phyloP scores from a whole-genome alignment of 495 filamentous ascomycete species.

The Podospora tetraspora region DNA sequence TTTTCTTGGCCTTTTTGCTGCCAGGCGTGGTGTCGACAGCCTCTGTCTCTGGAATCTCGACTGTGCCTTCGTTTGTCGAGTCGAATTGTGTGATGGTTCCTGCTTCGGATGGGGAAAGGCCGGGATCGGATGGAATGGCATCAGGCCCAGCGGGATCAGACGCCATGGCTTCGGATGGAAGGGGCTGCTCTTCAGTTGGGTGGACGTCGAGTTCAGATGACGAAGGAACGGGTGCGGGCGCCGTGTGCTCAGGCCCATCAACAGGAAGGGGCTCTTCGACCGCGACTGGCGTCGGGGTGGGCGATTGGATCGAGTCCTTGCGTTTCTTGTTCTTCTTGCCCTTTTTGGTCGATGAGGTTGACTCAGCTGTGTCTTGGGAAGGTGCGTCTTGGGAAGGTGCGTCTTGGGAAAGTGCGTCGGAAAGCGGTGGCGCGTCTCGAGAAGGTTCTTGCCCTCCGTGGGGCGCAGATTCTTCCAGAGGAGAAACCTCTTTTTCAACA shows the following conservation, averaged over 20 bases:
- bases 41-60: not conserved
- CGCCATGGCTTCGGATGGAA: not conserved
- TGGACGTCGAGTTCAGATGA: not conserved
- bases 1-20: conserved; percentile 25
- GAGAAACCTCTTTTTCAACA: not conserved
- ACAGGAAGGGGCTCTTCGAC: not conserved
- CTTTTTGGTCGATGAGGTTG: conserved; percentile 18
- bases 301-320: conserved; percentile 2
- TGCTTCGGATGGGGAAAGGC: not conserved
- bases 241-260: not conserved
- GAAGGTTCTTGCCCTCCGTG: not conserved
- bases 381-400: conserved; percentile 9
- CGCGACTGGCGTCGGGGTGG: not conserved
- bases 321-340: conserved; percentile 27
- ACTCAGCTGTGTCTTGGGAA: conserved; percentile 5
- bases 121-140: not conserved
- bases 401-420: conserved; percentile 1
- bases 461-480: not conserved
- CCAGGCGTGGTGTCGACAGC: not conserved
- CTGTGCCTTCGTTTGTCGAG: conserved; percentile 4
- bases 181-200: not conserved
- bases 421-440: not conserved
- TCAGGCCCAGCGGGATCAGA: not conserved
- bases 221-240: not conserved
- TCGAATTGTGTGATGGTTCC: not conserved